A percentile compares a stretch with the other conserved stretches of the same genome.
Conservation (phyloP, 2,329 filamentous ascomycete species). For the Fusarium paranaense region DNA sequence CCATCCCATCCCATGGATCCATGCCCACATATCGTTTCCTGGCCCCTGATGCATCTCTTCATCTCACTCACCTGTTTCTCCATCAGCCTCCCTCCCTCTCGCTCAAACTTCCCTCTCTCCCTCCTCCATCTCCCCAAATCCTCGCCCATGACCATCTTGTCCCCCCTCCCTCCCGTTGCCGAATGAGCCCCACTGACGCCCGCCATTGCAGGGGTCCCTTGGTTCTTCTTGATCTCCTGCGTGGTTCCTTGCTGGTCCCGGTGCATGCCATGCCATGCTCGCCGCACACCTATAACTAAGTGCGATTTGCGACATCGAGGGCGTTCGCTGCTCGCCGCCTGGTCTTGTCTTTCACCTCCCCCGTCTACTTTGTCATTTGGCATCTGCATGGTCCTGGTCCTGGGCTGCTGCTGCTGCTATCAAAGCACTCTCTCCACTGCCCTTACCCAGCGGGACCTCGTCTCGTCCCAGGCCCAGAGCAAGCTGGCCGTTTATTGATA, state of each 20-base stretch:
- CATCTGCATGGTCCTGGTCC: constrained; percentile 34
- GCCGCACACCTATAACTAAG: constrained; percentile 41
- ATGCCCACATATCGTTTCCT: constrained; percentile 26
- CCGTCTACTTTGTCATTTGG: constrained; percentile 30
- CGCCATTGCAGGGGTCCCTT: constrained; percentile 39
- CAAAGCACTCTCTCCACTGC: constrained; percentile 31
- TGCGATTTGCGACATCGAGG: constrained; percentile 39
- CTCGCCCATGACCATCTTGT: constrained; percentile 16
- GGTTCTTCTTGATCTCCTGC: constrained; percentile 41
- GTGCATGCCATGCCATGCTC: constrained; percentile 31
- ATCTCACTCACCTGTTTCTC: constrained; percentile 29
- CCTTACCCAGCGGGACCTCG: constrained; percentile 32
- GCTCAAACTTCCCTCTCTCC: constrained; percentile 11
- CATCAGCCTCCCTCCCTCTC: constrained; percentile 24
- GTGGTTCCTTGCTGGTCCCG: constrained; percentile 40
- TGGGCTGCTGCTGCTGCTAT: constrained; percentile 19
- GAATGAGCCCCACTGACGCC: constrained; percentile 40
- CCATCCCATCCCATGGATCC: constrained; percentile 20
- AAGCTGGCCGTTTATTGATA: constrained; percentile 29
- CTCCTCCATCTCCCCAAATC: constrained; percentile 22
- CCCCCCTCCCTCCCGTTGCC: constrained; percentile 28
- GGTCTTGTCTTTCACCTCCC: constrained; percentile 12
- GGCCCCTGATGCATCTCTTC: constrained; percentile 29
- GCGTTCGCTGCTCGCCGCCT: constrained; percentile 27
- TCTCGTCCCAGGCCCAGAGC: constrained; percentile 14